These are phyloP conservation scores for Ensete glaucum DNA, from an alignment of 176 grass and related monocot genomes.

Conservation along the genomic window DNA sequence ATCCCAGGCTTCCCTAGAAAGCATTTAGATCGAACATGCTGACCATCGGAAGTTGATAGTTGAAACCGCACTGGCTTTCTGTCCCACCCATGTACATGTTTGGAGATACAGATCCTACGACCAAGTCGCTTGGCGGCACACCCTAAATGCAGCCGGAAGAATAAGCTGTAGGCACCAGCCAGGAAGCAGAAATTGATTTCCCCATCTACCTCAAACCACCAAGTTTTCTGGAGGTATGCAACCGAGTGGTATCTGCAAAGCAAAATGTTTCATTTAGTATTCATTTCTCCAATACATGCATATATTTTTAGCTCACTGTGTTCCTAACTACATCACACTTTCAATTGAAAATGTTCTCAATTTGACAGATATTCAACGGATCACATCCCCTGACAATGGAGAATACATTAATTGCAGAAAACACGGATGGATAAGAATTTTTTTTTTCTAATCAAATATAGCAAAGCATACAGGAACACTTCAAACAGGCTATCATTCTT, in stretches of 20 bases:
- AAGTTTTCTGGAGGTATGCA: slow-evolving; percentile 8
- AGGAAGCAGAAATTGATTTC: slow-evolving; percentile 12
- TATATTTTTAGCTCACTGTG: too few relatives aligned
- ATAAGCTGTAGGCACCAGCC: slow-evolving; percentile 3
- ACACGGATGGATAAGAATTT: too few relatives aligned
- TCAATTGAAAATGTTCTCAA: too few relatives aligned
- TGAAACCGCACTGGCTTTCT: slow-evolving; percentile 6
- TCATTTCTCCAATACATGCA: too few relatives aligned
- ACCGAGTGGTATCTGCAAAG: slow-evolving; percentile 1
- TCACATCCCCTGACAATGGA: too few relatives aligned
- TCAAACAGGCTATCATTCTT: too few relatives aligned
- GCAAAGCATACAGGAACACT: too few relatives aligned
- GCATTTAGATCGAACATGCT: background rate
- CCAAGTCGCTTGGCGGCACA: slow-evolving; percentile 4
- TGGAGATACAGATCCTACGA: background rate
- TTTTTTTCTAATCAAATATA: too few relatives aligned
- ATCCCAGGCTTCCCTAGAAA: background rate
- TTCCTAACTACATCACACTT: too few relatives aligned
- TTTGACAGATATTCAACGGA: too few relatives aligned
- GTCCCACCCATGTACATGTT: slow-evolving; percentile 12
- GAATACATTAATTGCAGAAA: too few relatives aligned
- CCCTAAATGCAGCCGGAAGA: slow-evolving; percentile 6
- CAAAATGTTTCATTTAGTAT: background rate
- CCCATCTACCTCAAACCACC: slow-evolving; percentile 4
- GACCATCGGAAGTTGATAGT: slow-evolving; percentile 8